Base-by-base conservation (phyloP, 495 filamentous ascomycete genomes). In the Talaromyces adpressus region DNA sequence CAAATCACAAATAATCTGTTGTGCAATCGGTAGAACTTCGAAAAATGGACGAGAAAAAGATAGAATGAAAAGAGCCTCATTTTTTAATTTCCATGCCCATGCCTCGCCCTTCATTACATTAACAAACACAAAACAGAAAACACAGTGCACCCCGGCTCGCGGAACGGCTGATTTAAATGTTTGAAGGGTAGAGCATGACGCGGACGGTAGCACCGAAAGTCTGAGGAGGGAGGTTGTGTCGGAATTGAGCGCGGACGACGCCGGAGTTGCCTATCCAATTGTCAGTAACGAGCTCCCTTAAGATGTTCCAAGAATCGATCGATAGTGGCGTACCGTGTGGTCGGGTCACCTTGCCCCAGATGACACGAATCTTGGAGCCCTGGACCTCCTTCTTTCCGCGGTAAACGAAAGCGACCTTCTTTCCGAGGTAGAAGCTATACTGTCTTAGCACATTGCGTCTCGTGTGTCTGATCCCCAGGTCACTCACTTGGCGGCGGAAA, bases 331-430 rank as follows among this genome's bases (percentile, higher is more conserved):
- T 88, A 93, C 91, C 94, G 80, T 98, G 93, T 74, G 91, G 87
- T 72, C 91, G 85, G 72, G 92, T 96, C 72, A 98, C 86, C 85
- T 96, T 98, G 80, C 95, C 95, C 94, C 95, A 98, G 81, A 98
- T 98, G 66, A 97, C 93, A 74, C 93, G 84, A 78, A 98, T 92
- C 86, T 98, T 97, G 76, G 92, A 91, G 74, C 94, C 94, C 70
- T 91, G 91, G 70, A 93, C 82, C 83, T 96, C 92, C 80, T 85
- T 89, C 82, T 90, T 87, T 65, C 88, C 94, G 68, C 92, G 90
- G 84, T 98, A 98, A 78, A 98, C 92, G 77, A 91, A 98, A 70
- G 93, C 93, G 74, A 97, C 85, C 80, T 89, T 91, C 87, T 98
- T 97, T 83, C 94, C 93, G 60, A 90, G 82, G 82, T 92, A 93